Evolutionary conservation across 805 yeast species (phyloP), one percentile per base, ranked within the genome.

Genomic region (Nakazawaea laoshanensis): DNA sequence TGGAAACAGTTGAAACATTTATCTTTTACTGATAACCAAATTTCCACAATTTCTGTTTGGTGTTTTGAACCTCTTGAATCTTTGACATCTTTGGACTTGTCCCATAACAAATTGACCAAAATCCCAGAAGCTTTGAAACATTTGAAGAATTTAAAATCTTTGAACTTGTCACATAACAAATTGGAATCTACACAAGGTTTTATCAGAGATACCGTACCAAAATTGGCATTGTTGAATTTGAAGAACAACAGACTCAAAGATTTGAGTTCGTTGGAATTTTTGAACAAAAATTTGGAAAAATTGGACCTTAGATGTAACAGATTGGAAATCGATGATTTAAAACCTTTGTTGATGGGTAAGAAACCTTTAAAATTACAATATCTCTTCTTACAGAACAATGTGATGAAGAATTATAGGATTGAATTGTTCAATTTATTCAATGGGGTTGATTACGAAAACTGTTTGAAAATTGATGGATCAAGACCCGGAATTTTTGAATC

Each of bases 401-500:
- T 40, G 14, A 48, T 45, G 29, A 32, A 73, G 53, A 58, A 66
- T 43, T 72, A 67, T 42, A 48, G 81, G 38, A 61, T 64, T 12
- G 78, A 74, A 28, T 46, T 74, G 10, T 74, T 74, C 52, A 73
- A 74, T 48, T 49, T 74, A 32, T 58, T 70, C 42, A 72, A 72
- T 45, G 78, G 77, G 7, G 65, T 69, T 24, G 63, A 59, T 36
- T 65, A 64, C 38, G 57, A 58, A 16, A 70, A 70, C 41, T 46
- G 46, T 6, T 46, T 74, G 38, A 68, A 67, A 42, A 67, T 74
- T 24, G 80, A 74, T 47, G 79, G 76, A 27, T 70, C 78, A 3
- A 50, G 67, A 33, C 80, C 81, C 1, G 79, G 80, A 1, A 70
- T 74, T 35, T 70, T 74, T 51, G 81, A 74, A 50, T 61, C 70